Conservation (phyloP, 768 basidiomycete species). For the Gloeopeniophorella convolvens region DNA sequence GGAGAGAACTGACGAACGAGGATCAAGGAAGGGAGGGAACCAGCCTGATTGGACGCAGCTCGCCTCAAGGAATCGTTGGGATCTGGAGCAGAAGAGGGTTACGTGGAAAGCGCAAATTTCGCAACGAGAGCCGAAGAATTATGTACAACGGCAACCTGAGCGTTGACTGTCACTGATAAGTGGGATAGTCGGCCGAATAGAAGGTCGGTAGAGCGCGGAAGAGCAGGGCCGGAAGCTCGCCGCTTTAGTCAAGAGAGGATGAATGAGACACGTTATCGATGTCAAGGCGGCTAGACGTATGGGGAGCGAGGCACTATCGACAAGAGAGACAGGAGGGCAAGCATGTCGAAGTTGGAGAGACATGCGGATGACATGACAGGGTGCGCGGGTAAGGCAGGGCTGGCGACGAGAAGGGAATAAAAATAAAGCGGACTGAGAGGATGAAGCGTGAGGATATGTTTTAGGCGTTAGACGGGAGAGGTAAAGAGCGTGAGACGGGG, state of each 20-base stretch:
- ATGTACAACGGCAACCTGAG: background rate
- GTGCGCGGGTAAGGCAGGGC: too few relatives aligned
- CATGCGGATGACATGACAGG: too few relatives aligned
- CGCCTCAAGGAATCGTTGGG: background rate
- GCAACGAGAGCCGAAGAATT: constrained; percentile 11
- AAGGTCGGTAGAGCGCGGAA: background rate
- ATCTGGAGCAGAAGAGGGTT: background rate
- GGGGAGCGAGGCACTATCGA: background rate
- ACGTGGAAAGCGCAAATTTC: background rate
- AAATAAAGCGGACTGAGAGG: too few relatives aligned
- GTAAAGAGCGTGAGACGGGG: background rate
- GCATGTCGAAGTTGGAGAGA: too few relatives aligned
- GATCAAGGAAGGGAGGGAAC: background rate
- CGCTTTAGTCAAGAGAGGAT: constrained; percentile 3
- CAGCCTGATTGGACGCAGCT: background rate
- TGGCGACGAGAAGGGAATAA: too few relatives aligned
- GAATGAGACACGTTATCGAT: constrained; percentile 13
- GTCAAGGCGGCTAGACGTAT: background rate
- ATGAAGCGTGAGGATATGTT: too few relatives aligned
- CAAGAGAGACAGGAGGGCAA: too few relatives aligned
- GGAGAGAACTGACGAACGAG: too few relatives aligned
- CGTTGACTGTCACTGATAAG: constrained; percentile 1
- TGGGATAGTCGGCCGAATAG: constrained; percentile 12
- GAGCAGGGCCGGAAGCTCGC: constrained; percentile 3
- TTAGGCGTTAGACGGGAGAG: background rate